Evolutionary conservation across 202 grass and related monocot genomes (phyloP).

Genomic region (Bolboschoenoplectus hybrid): DNA sequence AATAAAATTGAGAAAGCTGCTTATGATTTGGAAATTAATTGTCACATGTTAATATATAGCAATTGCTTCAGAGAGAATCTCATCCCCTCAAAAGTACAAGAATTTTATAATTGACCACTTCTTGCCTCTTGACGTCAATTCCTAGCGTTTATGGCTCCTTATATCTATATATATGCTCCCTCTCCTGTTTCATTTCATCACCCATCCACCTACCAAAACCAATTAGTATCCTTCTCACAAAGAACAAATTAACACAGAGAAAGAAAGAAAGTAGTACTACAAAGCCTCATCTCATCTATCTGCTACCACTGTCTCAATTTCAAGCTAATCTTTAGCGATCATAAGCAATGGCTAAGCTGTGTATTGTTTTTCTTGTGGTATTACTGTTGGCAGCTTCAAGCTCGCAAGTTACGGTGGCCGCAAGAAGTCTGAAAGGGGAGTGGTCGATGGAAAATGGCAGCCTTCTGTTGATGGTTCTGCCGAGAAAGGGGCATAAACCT

Average conservation of each 20-base stretch:
- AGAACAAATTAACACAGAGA: neutral
- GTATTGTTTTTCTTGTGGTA: conserved; percentile 16
- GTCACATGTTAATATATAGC: too few species aligned
- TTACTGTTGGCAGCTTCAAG: neutral
- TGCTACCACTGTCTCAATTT: neutral
- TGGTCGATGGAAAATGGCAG: neutral
- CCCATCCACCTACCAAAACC: neutral
- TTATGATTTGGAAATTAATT: too few species aligned
- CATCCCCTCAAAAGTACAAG: neutral
- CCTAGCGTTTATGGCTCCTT: too few species aligned
- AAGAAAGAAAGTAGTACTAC: neutral
- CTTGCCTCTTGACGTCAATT: too few species aligned
- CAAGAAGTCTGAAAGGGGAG: conserved; percentile 36
- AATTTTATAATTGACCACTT: neutral
- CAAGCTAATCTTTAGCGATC: neutral
- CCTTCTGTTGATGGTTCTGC: neutral
- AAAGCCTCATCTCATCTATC: neutral
- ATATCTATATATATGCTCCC: neutral
- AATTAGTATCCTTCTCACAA: neutral
- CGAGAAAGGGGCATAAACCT: neutral
- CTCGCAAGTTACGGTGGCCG: conserved; percentile 3
- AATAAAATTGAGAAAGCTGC: too few species aligned
- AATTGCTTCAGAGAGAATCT: neutral
- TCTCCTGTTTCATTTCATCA: neutral
- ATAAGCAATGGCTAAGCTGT: conserved; percentile 9